These are phyloP conservation scores for Byssoonygena ceratinophila DNA, from an alignment of 2,329 filamentous ascomycete genomes.

Conservation along the genomic window DNA sequence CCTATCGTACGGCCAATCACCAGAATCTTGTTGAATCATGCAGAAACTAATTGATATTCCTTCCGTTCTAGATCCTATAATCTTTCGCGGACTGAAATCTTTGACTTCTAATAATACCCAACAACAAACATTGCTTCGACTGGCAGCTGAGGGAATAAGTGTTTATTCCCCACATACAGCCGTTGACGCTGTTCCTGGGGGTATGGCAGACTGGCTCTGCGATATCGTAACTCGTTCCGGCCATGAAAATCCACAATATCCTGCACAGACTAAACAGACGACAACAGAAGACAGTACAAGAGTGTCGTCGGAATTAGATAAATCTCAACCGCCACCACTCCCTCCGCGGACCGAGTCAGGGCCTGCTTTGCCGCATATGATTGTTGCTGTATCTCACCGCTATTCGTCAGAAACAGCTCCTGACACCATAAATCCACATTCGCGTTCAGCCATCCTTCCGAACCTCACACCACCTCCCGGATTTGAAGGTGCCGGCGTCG, in stretches of 20 bases:
- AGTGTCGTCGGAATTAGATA: slow-evolving; percentile 11
- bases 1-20: slow-evolving; percentile 58
- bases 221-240: slow-evolving; percentile 60
- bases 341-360: slow-evolving; percentile 2
- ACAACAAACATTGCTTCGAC: slow-evolving; percentile 69
- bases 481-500: slow-evolving; percentile 48
- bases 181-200: slow-evolving; percentile 72
- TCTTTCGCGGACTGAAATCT: slow-evolving; percentile 85
- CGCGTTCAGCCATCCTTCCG: slow-evolving; percentile 40
- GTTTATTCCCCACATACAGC: slow-evolving; percentile 96
- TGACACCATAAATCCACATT: slow-evolving; percentile 22
- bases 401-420: not conserved
- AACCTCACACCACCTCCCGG: slow-evolving; percentile 25
- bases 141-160: slow-evolving; percentile 78
- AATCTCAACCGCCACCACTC: not conserved
- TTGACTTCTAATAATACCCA: slow-evolving; percentile 76
- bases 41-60: not conserved
- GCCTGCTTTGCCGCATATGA: not conserved
- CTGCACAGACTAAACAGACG: not conserved
- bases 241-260: not conserved
- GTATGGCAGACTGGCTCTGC: slow-evolving; percentile 89
- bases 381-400: slow-evolving; percentile 18
- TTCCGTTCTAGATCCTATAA: slow-evolving; percentile 61
- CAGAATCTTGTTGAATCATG: not conserved
- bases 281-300: slow-evolving; percentile 12